Conservation (phyloP, 768 basidiomycete species). For the Amanita phalloides region DNA sequence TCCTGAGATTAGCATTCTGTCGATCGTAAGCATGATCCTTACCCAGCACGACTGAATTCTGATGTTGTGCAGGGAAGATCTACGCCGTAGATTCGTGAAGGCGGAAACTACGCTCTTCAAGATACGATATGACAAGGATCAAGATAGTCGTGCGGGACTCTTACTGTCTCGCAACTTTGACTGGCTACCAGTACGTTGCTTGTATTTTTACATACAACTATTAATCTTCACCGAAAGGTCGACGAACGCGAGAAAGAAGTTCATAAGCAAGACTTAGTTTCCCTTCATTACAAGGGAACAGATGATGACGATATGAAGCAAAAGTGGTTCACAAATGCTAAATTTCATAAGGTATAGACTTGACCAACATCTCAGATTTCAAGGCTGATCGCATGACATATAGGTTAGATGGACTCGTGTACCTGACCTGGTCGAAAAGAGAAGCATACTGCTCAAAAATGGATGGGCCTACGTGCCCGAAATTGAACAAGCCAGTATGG, state of each 20-base stretch:
- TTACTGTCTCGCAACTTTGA: conserved; percentile 53
- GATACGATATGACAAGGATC: conserved; percentile 66
- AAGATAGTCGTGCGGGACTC: conserved; percentile 52
- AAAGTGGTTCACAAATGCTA: conserved; percentile 35
- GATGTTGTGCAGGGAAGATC: conserved; percentile 30
- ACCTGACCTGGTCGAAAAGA: conserved; percentile 78
- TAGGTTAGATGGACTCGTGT: conserved; percentile 97
- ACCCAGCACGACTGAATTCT: background rate
- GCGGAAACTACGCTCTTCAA: conserved; percentile 81
- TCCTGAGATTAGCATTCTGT: conserved; percentile 90
- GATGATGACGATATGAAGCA: conserved; percentile 17
- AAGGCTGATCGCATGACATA: background rate
- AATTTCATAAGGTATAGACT: conserved; percentile 58
- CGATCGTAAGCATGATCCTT: conserved; percentile 21
- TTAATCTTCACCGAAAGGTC: conserved; percentile 27
- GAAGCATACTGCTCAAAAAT: conserved; percentile 63
- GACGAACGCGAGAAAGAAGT: conserved; percentile 40
- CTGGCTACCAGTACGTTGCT: conserved; percentile 43
- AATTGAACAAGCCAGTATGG: conserved; percentile 69
- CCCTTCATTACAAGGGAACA: conserved; percentile 30
- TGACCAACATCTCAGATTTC: background rate
- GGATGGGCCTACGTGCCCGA: conserved; percentile 89
- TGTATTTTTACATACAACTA: background rate
- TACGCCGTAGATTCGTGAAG: conserved; percentile 53
- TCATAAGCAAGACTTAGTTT: conserved; percentile 36